These are phyloP conservation scores for Comarum palustre DNA, from an alignment of 306 rosid genomes.

Conservation along the genomic window DNA sequence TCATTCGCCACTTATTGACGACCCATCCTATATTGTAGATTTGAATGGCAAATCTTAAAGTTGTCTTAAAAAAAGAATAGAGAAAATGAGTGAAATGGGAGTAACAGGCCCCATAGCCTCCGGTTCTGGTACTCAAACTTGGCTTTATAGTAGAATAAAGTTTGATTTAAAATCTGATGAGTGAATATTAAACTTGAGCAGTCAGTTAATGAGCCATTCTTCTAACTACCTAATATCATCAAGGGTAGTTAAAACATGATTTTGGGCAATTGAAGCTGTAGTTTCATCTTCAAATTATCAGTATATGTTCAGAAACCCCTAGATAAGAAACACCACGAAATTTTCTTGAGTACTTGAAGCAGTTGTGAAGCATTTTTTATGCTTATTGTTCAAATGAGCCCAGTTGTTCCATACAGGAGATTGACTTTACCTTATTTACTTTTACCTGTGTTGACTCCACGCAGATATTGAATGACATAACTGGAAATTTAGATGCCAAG, in stretches of 20 bases:
- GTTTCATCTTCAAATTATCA: background rate
- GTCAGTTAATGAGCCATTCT: background rate
- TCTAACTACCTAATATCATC: background rate
- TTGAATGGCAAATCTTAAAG: background rate
- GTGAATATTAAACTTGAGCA: background rate
- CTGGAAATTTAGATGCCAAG: constrained; percentile 92
- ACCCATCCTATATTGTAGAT: background rate
- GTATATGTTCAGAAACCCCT: background rate
- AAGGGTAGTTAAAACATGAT: background rate
- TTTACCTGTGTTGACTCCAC: background rate
- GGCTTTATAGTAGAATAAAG: background rate
- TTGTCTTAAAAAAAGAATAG: background rate
- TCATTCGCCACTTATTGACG: background rate
- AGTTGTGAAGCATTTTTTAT: constrained; percentile 13
- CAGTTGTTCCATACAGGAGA: background rate
- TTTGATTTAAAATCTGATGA: background rate
- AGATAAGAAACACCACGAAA: background rate
- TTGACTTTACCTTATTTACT: background rate
- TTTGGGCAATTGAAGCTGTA: background rate
- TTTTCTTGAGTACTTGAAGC: background rate
- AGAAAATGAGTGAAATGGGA: background rate
- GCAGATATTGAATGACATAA: constrained; percentile 90
- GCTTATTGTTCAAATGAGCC: background rate
- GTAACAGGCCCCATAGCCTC: background rate
- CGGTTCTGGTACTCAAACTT: background rate